A percentile compares a stretch with the other conserved stretches of the same genome.
Conservation (phyloP, 768 basidiomycete species). For the Candolleomyces efflorescens region DNA sequence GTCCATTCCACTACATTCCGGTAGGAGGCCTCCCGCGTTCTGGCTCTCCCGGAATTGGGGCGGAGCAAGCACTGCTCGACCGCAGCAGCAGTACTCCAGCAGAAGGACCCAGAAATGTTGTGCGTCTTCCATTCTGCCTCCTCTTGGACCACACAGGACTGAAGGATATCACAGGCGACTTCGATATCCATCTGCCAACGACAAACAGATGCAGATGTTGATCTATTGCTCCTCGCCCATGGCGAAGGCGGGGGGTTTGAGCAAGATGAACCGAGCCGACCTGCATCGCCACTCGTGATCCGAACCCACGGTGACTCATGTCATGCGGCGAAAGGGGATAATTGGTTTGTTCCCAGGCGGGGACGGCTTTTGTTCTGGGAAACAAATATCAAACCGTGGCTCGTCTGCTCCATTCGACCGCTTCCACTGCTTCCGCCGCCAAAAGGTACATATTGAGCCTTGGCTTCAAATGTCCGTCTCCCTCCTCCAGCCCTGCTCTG, state of each 20-base stretch:
- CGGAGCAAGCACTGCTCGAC: no score
- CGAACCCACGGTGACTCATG: slow-evolving; percentile 2
- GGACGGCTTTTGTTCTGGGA: slow-evolving; percentile 14
- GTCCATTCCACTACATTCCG: no score
- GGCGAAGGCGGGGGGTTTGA: background rate
- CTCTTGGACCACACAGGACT: background rate
- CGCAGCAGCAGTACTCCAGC: no score
- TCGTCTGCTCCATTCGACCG: slow-evolving; percentile 1
- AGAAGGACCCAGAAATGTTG: background rate
- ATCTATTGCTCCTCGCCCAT: background rate
- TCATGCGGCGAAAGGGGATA: background rate
- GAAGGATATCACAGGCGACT: background rate
- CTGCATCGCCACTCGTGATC: background rate
- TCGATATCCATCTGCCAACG: slow-evolving; percentile 5
- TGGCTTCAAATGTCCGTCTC: slow-evolving; percentile 17
- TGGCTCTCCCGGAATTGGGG: no score
- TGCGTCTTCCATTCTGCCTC: background rate
- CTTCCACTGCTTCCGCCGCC: slow-evolving; percentile 7
- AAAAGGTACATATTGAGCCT: background rate
- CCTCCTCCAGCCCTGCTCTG: slow-evolving; percentile 9
- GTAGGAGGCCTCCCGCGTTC: no score
- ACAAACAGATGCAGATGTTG: slow-evolving; percentile 2
- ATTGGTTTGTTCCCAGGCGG: slow-evolving; percentile 10
- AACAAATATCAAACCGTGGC: slow-evolving; percentile 13
- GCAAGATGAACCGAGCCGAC: background rate